Conservation (phyloP, 2,329 filamentous ascomycete species). For the Apiospora pterosperma region DNA sequence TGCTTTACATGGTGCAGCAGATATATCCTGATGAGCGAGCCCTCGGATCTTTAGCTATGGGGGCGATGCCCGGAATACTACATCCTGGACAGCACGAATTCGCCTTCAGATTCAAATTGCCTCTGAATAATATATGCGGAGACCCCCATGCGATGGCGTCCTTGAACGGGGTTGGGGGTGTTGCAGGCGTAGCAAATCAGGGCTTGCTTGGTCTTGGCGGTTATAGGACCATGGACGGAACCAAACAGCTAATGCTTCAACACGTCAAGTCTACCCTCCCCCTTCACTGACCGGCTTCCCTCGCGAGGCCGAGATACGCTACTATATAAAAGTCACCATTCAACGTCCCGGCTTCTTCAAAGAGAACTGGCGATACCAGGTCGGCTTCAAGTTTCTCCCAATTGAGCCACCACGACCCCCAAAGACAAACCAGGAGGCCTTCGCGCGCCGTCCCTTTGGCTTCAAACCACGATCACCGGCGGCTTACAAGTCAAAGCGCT, state of each 20-base stretch:
- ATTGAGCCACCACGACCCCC: slow-evolving; percentile 81
- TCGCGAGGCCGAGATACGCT: slow-evolving; percentile 83
- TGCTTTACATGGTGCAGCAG: slow-evolving; percentile 70
- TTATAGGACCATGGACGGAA: slow-evolving; percentile 60
- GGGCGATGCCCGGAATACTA: slow-evolving; percentile 49
- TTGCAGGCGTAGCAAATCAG: slow-evolving; percentile 34
- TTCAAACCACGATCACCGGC: slow-evolving; percentile 43
- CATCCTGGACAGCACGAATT: slow-evolving; percentile 71
- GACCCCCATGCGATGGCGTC: slow-evolving; percentile 50
- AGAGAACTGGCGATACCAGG: slow-evolving; percentile 73
- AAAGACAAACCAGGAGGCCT: slow-evolving; percentile 71
- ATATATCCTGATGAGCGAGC: slow-evolving; percentile 63
- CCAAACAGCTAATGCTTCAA: slow-evolving; percentile 55
- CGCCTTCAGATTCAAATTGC: slow-evolving; percentile 73
- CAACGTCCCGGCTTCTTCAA: slow-evolving; percentile 85
- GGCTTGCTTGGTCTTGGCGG: slow-evolving; percentile 47
- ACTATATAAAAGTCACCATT: slow-evolving; percentile 94
- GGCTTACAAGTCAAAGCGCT: slow-evolving; percentile 46
- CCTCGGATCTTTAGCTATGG: slow-evolving; percentile 36
- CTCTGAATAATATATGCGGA: slow-evolving; percentile 72
- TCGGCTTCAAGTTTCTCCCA: slow-evolving; percentile 81
- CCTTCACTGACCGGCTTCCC: slow-evolving; percentile 87
- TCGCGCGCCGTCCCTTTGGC: slow-evolving; percentile 68
- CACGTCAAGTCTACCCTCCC: slow-evolving; percentile 87
- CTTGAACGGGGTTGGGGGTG: slow-evolving; percentile 51